Base-by-base conservation (phyloP, 1,284 basidiomycete species). In the Meripilus lineatus region DNA sequence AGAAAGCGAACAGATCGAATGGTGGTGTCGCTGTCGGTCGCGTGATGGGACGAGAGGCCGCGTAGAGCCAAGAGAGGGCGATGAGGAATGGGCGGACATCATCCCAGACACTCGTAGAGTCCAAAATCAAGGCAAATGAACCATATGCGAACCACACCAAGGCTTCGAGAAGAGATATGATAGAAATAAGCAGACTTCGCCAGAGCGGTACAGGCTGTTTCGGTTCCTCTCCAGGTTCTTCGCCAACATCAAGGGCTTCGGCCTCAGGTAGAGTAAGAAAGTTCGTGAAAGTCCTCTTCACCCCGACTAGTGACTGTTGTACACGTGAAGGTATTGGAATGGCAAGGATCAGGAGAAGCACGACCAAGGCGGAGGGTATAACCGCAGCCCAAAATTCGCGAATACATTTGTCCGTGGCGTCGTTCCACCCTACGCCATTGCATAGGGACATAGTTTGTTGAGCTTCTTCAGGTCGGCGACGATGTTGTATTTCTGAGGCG, bases 241-340 rank as follows among this genome's bases (percentile, higher is more conserved):
- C 56, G 20, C 51, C 57, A 1, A 50, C 52, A 21, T 63, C 54
- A 20, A 80, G 56, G 0, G 71, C 74, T 55, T 83, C 78, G 1
- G 82, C 81, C 57, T 84, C 81, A 15, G 66, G 58, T 2, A 84
- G 62, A 0, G 74, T 70, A n/a, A 86, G 46, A 52, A 72, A 84
- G 3, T 63, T 53, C n/a, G 54, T 50, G 53, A 83, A 72, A 0
- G 69, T 71, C 3, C 52, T 36, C 32, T 59, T 61, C 44, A 73
- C 22, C 3, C 59, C 40, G 8, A 48, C 48, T 5, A 68, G 42
- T 28, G 69, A 21, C 1, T 46, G 53, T 15, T 49, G 51, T 14
- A 62, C 28, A 15, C 48, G 26, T 5, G 51, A 56, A 20, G 67
- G 68, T 3, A 69, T 48, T 0, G 66, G 63, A n/a, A 65, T 34